Evolutionary conservation across 1,284 basidiomycete species (phyloP), one percentile per base, ranked within the genome.

Genomic region (Lignosus rhinocerotis): DNA sequence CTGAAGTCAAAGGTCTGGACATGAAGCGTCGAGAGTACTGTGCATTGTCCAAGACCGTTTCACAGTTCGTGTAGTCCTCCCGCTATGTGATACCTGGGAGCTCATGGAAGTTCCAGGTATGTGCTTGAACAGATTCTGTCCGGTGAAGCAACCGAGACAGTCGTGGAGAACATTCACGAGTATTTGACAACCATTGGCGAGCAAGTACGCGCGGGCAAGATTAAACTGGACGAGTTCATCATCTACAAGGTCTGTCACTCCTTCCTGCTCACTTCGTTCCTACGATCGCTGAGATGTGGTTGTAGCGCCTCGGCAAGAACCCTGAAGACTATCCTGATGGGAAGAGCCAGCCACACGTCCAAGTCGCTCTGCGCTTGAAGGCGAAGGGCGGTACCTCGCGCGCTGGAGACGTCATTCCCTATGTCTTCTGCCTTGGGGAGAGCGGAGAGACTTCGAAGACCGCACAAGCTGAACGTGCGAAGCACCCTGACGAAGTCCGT

Each of bases 11-110:
- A 73, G 97, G 97, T 76, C 78, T 99, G 34, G 97, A 99, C 75
- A 98, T 99, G 97, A 99, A 98, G 76, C 87, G 97, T 50, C 81
- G 97, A 78, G 97, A 99, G 73, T 99, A 94, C 75, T 97, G 91
- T 66, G 83, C 85, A 3, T 75, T 99, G 46, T 96, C 94, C 2
- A 99, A 99, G 77, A 88, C 87, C 53, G 89, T 95, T 16, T 98
- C 95, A 1, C 88, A 91, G 93, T 96, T 66, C 65, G 92, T 81
- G 30, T 17, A n/a, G 9, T 12, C 6, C 5, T 31, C 11, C 14
- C 9, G 8, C 6, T 11, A 19, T 11, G 1, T 11, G 16, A 5
- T 9, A 12, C 10, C 3, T 25, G 39, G 4, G 7, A 21, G 1
- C 19, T 62, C 17, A 43, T 50, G 33, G 25, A 55, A 1, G 21